These are phyloP conservation scores for Baudoinia panamericana DNA, from an alignment of 495 filamentous ascomycete genomes.

Conservation along the genomic window DNA sequence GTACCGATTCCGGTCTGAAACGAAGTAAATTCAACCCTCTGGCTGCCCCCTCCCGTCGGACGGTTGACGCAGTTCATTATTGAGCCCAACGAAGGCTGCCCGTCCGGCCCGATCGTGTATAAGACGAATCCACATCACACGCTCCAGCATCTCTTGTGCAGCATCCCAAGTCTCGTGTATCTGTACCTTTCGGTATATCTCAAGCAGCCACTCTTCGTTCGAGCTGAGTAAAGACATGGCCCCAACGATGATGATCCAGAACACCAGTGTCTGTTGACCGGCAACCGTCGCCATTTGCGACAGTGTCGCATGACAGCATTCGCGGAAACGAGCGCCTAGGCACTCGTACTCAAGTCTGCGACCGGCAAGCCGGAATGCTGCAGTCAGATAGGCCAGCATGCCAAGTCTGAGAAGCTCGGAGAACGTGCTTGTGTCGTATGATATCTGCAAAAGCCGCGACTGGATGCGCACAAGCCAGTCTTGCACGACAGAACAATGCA, in stretches of 20 bases:
- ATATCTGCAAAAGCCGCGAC: not conserved
- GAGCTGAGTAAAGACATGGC: not conserved
- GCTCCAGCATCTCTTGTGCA: not conserved
- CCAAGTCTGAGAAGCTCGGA: not conserved
- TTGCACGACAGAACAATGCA: not conserved
- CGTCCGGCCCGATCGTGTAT: not conserved
- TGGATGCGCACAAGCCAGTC: not conserved
- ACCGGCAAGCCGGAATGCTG: not conserved
- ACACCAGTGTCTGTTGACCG: not conserved
- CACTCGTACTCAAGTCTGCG: not conserved
- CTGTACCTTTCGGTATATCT: not conserved
- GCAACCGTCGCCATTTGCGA: not conserved
- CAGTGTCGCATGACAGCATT: not conserved
- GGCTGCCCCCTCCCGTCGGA: no score
- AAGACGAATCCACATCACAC: not conserved
- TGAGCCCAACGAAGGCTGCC: not conserved
- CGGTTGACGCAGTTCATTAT: no score
- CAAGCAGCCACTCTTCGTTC: not conserved
- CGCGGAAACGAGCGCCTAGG: not conserved
- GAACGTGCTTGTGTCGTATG: not conserved
- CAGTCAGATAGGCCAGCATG: constrained; percentile 1
- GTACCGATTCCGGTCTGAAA: no score
- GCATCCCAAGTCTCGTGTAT: not conserved
- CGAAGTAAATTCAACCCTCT: no score
- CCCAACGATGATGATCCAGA: not conserved